phyloP scores from a whole-genome alignment of 2,329 filamentous ascomycete species.

The Claviceps sp. region DNA sequence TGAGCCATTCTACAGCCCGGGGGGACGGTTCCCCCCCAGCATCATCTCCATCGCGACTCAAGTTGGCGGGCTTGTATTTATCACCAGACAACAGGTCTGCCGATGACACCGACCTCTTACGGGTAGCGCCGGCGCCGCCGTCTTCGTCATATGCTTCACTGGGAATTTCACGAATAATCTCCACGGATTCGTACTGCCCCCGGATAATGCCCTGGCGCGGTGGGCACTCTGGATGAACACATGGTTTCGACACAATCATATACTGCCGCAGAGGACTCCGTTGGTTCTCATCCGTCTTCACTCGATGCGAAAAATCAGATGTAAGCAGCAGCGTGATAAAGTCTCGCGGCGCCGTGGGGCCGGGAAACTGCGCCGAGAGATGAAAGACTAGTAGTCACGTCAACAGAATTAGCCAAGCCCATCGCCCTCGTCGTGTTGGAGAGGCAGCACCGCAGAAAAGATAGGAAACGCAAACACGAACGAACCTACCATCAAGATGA shows the following conservation, averaged over 20 bases:
- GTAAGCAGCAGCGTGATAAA: slow-evolving; percentile 72
- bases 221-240: slow-evolving; percentile 60
- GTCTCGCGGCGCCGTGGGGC: slow-evolving; percentile 75
- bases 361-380: slow-evolving; percentile 79
- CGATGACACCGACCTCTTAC: slow-evolving; percentile 20
- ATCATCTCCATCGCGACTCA: slow-evolving; percentile 14
- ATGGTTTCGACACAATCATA: slow-evolving; percentile 80
- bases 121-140: slow-evolving; percentile 7
- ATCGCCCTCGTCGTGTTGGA: neutral
- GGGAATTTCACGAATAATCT: slow-evolving; percentile 76
- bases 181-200: slow-evolving; percentile 81
- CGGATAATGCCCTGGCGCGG: slow-evolving; percentile 61
- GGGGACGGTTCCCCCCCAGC: slow-evolving; percentile 13
- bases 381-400: slow-evolving; percentile 54
- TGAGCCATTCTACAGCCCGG: slow-evolving; percentile 64
- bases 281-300: slow-evolving; percentile 12
- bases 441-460: neutral
- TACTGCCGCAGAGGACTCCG: slow-evolving; percentile 44
- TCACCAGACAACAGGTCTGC: slow-evolving; percentile 19
- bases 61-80: slow-evolving; percentile 8
- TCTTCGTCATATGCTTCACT: slow-evolving; percentile 22
- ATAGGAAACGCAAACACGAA: neutral
- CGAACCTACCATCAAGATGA: slow-evolving; percentile 42
- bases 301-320: slow-evolving; percentile 37
- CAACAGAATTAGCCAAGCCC: neutral